phyloP scores from a whole-genome alignment of 768 basidiomycete genomes.

The Phanerochaete carnosa region DNA sequence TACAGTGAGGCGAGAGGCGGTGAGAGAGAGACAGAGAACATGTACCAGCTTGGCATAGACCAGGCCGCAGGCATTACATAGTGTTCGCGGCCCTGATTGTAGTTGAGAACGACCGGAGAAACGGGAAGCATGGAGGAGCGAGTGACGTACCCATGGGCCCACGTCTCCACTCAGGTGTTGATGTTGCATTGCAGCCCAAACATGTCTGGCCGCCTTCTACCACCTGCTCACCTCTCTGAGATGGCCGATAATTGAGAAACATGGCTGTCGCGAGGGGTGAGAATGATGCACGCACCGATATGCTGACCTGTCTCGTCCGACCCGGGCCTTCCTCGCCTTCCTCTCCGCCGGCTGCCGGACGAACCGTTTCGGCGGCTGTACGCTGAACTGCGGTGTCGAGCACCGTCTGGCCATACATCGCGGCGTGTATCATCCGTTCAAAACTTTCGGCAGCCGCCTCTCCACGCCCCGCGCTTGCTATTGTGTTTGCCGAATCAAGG shows the following conservation, averaged over 20 bases:
- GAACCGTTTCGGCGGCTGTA: slow-evolving; percentile 12
- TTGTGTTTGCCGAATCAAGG: slow-evolving; percentile 36
- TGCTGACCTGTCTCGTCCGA: slow-evolving; percentile 24
- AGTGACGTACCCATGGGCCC: slow-evolving; percentile 70
- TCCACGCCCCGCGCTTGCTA: slow-evolving; percentile 22
- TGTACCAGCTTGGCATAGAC: slow-evolving; percentile 81
- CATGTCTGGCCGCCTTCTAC: slow-evolving; percentile 68
- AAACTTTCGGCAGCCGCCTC: slow-evolving; percentile 28
- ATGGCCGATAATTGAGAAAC: slow-evolving; percentile 2
- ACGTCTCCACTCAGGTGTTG: slow-evolving; percentile 85
- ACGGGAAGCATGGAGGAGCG: not conserved
- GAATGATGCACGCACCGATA: not conserved
- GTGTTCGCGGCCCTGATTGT: slow-evolving; percentile 67
- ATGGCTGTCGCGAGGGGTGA: not conserved
- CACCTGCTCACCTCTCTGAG: slow-evolving; percentile 38
- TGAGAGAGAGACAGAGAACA: not conserved
- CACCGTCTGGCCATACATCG: slow-evolving; percentile 37
- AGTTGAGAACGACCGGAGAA: slow-evolving; percentile 14
- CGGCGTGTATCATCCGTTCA: slow-evolving; percentile 46
- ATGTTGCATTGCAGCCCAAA: slow-evolving; percentile 78
- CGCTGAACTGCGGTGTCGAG: slow-evolving; percentile 35
- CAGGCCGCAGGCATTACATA: slow-evolving; percentile 84
- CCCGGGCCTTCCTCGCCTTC: slow-evolving; percentile 23
- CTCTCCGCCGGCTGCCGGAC: slow-evolving; percentile 12
- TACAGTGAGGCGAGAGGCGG: not conserved